phyloP scores from a whole-genome alignment of 2,329 filamentous ascomycete genomes.

The Elsinoe perseae region DNA sequence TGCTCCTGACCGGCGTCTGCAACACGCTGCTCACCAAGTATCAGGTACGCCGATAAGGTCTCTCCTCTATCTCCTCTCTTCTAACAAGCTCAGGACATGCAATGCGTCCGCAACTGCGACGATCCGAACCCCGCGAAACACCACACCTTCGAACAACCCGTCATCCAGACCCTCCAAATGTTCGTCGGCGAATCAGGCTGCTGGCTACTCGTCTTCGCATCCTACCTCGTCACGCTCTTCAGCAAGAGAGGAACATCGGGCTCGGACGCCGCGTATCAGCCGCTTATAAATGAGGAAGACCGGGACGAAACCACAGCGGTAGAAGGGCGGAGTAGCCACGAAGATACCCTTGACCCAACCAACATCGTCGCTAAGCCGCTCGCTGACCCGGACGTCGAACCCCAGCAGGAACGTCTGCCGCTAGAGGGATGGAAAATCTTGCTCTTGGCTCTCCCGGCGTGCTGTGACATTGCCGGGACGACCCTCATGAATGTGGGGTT shows the following conservation, averaged over 20 bases:
- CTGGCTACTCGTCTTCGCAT: conserved; percentile 77
- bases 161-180: conserved; percentile 95
- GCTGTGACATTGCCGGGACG: conserved; percentile 90
- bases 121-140: conserved; percentile 57
- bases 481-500: conserved; percentile 96
- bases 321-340: neutral
- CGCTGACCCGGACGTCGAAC: conserved; percentile 29
- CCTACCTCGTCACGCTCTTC: conserved; percentile 55
- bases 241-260: neutral
- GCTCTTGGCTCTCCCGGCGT: conserved; percentile 74
- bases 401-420: conserved; percentile 37
- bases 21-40: conserved; percentile 97
- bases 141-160: conserved; percentile 81
- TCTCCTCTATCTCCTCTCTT: neutral
- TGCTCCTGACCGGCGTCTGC: conserved; percentile 91
- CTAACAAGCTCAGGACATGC: conserved; percentile 63
- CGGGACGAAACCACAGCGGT: neutral
- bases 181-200: conserved; percentile 94
- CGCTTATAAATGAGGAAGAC: conserved; percentile 17
- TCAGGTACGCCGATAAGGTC: conserved; percentile 52
- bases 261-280: conserved; percentile 15
- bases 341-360: conserved; percentile 28
- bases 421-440: conserved; percentile 64
- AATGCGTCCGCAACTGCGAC: conserved; percentile 89
- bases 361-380: conserved; percentile 46